These are phyloP conservation scores for Pestalotiopsis sp. DNA, from an alignment of 2,329 filamentous ascomycete species.

Conservation along the genomic window DNA sequence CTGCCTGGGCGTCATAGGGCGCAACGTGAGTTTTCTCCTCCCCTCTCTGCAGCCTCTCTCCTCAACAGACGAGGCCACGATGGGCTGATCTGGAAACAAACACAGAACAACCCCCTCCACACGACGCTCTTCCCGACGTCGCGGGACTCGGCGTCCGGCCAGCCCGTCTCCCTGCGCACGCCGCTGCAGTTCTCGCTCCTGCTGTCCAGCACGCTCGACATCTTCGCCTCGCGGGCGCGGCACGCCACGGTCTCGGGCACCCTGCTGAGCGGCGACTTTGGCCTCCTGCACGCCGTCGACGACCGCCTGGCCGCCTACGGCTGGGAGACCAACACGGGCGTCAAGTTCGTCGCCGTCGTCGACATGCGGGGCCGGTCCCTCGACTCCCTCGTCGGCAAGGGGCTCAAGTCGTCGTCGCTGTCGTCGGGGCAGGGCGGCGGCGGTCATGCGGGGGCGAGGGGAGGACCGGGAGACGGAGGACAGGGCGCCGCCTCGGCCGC, in stretches of 20 bases:
- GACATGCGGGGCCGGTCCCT: slow-evolving; percentile 78
- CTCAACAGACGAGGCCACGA: background rate
- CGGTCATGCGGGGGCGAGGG: slow-evolving; percentile 31
- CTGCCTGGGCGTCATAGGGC: slow-evolving; percentile 91
- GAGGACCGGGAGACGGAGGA: slow-evolving; percentile 23
- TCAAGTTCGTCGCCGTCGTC: slow-evolving; percentile 87
- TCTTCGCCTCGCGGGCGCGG: slow-evolving; percentile 85
- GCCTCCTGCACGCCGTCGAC: slow-evolving; percentile 89
- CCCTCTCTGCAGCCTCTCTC: background rate
- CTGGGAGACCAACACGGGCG: slow-evolving; percentile 93
- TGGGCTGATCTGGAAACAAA: background rate
- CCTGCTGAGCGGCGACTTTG: slow-evolving; percentile 76
- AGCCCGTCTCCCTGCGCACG: slow-evolving; percentile 62
- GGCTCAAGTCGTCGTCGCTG: slow-evolving; percentile 13
- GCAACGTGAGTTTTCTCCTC: slow-evolving; percentile 67
- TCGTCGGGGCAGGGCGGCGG: slow-evolving; percentile 20
- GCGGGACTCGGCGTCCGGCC: slow-evolving; percentile 43
- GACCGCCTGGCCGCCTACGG: slow-evolving; percentile 93
- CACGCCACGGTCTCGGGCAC: slow-evolving; percentile 57
- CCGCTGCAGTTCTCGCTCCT: slow-evolving; percentile 91
- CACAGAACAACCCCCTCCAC: slow-evolving; percentile 93
- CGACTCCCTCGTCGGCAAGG: slow-evolving; percentile 19
- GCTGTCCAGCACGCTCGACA: slow-evolving; percentile 87
- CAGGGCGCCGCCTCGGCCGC: slow-evolving; percentile 23
- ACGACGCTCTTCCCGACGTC: slow-evolving; percentile 81